phyloP scores from a whole-genome alignment of 768 basidiomycete species.

The Termitomyces sp. region DNA sequence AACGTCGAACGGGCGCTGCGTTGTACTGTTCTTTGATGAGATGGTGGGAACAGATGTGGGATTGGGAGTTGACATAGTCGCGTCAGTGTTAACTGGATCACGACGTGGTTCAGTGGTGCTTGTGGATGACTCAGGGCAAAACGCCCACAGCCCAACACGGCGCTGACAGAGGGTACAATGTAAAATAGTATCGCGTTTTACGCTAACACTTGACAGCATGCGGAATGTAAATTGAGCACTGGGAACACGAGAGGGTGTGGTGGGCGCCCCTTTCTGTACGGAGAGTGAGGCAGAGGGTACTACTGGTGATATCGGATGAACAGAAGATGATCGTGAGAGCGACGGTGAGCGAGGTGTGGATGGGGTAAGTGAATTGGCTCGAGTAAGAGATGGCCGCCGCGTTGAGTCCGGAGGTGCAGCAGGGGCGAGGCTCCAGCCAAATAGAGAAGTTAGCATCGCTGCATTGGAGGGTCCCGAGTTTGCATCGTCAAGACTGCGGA shows the following conservation, averaged over 20 bases:
- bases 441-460: constrained; percentile 42
- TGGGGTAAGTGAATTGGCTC: constrained; percentile 25
- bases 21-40: constrained; percentile 25
- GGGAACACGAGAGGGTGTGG: constrained; percentile 12
- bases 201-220: constrained; percentile 21
- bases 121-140: constrained; percentile 27
- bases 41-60: constrained; percentile 16
- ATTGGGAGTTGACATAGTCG: constrained; percentile 7
- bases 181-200: constrained; percentile 48
- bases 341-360: constrained; percentile 32
- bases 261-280: constrained; percentile 11
- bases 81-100: background rate
- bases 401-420: constrained; percentile 26
- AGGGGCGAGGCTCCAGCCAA: constrained; percentile 48
- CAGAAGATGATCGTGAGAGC: constrained; percentile 33
- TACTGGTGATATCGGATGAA: constrained; percentile 15
- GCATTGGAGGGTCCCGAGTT: constrained; percentile 30
- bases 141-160: constrained; percentile 79
- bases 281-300: constrained; percentile 9
- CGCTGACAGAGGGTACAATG: constrained; percentile 72
- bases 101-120: background rate
- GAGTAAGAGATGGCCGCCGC: constrained; percentile 27
- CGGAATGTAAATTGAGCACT: constrained; percentile 18
- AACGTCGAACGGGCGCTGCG: constrained; percentile 61
- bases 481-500: constrained; percentile 11